Evolutionary conservation across 148 eudicot species (phyloP).

Genomic region (Cornus controversa): DNA sequence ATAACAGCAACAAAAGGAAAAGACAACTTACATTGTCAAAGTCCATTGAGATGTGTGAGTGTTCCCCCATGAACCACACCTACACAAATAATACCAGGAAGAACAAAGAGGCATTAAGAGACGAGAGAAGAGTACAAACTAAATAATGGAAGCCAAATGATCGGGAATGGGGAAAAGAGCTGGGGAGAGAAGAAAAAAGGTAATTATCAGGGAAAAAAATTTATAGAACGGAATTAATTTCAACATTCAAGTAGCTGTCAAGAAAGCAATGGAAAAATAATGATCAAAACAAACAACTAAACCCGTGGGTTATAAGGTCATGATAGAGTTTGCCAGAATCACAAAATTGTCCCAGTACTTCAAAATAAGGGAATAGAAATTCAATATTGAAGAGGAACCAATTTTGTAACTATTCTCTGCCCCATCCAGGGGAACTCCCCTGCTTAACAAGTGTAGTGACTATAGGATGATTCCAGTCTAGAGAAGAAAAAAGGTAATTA

Average conservation of each 20-base stretch:
- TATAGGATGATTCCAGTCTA: background rate
- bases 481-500: too few species aligned
- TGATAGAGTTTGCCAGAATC: background rate
- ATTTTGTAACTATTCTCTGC: background rate
- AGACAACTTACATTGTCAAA: conserved; percentile 63
- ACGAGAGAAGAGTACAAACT: background rate
- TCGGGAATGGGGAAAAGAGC: background rate
- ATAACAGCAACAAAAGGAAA: conserved; percentile 9
- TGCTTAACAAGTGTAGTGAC: background rate
- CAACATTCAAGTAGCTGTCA: background rate
- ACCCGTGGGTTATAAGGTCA: background rate
- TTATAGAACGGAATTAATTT: background rate
- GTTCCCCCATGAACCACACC: conserved; percentile 85
- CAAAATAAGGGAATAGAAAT: background rate
- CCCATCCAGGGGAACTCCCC: background rate
- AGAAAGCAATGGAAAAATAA: background rate
- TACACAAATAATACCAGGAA: conserved; percentile 20
- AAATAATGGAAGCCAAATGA: background rate
- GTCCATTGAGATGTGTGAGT: conserved; percentile 81
- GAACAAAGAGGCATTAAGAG: background rate
- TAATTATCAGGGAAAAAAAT: conserved; percentile 6
- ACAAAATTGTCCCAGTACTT: background rate
- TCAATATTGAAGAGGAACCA: background rate
- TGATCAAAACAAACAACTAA: background rate
- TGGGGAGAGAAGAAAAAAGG: too few species aligned